phyloP scores from a whole-genome alignment of 2,329 filamentous ascomycete genomes.

The Zopfia rhizophila region DNA sequence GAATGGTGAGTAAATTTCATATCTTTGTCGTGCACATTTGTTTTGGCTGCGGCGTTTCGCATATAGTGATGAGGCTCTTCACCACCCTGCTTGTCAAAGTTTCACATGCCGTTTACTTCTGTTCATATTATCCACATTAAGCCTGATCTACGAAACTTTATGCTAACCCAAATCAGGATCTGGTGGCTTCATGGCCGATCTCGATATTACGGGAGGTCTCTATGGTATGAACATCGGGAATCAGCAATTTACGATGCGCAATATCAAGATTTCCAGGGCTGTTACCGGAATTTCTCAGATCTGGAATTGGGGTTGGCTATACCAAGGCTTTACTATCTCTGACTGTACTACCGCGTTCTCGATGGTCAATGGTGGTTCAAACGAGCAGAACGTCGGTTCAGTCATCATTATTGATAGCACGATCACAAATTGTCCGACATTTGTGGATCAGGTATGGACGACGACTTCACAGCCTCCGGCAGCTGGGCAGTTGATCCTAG shows the following conservation, averaged over 20 bases:
- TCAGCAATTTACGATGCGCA: slow-evolving; percentile 68
- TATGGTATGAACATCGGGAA: slow-evolving; percentile 59
- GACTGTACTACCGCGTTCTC: slow-evolving; percentile 66
- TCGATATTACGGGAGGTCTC: slow-evolving; percentile 57
- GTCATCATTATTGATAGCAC: slow-evolving; percentile 67
- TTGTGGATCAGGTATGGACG: slow-evolving; percentile 55
- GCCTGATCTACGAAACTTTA: background rate
- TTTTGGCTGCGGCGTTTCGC: background rate
- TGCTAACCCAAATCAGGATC: slow-evolving; percentile 39
- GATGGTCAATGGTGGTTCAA: slow-evolving; percentile 51
- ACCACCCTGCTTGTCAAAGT: too few species aligned
- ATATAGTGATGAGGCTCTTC: background rate
- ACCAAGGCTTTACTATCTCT: slow-evolving; percentile 61
- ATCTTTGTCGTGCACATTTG: background rate
- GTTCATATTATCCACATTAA: too few species aligned
- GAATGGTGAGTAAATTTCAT: slow-evolving; percentile 35
- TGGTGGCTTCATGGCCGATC: slow-evolving; percentile 59
- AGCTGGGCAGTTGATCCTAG: slow-evolving; percentile 64
- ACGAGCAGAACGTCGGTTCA: slow-evolving; percentile 62
- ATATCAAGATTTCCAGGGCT: slow-evolving; percentile 64
- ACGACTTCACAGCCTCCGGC: slow-evolving; percentile 52
- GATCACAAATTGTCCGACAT: slow-evolving; percentile 62
- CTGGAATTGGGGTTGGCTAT: slow-evolving; percentile 71
- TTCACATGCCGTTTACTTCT: too few species aligned
- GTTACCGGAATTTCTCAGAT: slow-evolving; percentile 66